phyloP scores from a whole-genome alignment of 208 protist species.

The Leptomonas seymouri region DNA sequence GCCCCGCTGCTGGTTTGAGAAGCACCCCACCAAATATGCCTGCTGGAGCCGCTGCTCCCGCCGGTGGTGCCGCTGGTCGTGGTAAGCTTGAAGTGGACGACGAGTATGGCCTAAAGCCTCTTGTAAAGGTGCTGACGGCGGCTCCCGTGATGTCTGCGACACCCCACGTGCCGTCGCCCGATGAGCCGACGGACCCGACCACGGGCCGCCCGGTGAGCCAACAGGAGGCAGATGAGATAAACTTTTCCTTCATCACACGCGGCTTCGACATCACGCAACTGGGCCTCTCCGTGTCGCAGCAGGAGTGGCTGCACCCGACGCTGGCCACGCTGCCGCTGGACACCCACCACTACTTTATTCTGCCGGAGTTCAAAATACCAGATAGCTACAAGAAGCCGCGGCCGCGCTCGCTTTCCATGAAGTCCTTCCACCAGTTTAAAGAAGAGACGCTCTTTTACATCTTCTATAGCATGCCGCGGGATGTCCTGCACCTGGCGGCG shows the following conservation, averaged over 20 bases:
- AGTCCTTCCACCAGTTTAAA: slow-evolving; percentile 90
- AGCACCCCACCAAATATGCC: no score
- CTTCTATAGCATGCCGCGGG: slow-evolving; percentile 98
- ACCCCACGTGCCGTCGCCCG: slow-evolving; percentile 26
- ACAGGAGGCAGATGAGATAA: slow-evolving; percentile 50
- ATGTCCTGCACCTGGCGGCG: slow-evolving; percentile 95
- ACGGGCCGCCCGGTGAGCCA: slow-evolving; percentile 47
- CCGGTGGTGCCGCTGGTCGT: slow-evolving; percentile 4
- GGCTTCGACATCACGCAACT: slow-evolving; percentile 79
- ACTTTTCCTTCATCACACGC: slow-evolving; percentile 71
- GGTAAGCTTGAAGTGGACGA: slow-evolving; percentile 65
- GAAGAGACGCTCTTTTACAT: slow-evolving; percentile 98
- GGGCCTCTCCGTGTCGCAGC: slow-evolving; percentile 64
- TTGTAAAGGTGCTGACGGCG: slow-evolving; percentile 46
- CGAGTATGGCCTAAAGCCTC: slow-evolving; percentile 67
- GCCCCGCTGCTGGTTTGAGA: neutral
- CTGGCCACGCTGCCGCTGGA: slow-evolving; percentile 70
- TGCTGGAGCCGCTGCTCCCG: no score
- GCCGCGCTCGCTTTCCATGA: slow-evolving; percentile 74
- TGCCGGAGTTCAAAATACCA: slow-evolving; percentile 78
- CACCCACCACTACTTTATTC: slow-evolving; percentile 61
- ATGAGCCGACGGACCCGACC: slow-evolving; percentile 36
- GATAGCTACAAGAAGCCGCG: slow-evolving; percentile 83
- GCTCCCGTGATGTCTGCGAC: slow-evolving; percentile 37
- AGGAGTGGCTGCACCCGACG: slow-evolving; percentile 73